A percentile compares a stretch with the other conserved stretches of the same genome.
phyloP scores from a whole-genome alignment of 768 basidiomycete genomes.

The Suillus subaureus region DNA sequence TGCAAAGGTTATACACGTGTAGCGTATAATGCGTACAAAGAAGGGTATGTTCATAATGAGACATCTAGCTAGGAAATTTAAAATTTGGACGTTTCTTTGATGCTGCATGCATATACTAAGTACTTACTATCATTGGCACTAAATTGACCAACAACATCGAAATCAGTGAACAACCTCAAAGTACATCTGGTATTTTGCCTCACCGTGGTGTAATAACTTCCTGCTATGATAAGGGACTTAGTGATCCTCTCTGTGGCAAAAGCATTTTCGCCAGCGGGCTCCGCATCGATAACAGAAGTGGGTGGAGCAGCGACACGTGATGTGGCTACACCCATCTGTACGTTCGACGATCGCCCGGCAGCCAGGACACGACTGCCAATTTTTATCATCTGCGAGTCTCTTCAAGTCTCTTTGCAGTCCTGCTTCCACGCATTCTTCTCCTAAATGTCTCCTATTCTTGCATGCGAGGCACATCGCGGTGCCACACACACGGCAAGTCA shows the following conservation, averaged over 20 bases:
- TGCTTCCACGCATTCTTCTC: slow-evolving; percentile 44
- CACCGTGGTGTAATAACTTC: neutral
- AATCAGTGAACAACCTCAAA: neutral
- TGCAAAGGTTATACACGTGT: neutral
- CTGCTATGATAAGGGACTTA: neutral
- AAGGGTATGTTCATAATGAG: neutral
- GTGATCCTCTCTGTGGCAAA: slow-evolving; percentile 10
- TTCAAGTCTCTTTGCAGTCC: slow-evolving; percentile 42
- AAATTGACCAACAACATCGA: neutral
- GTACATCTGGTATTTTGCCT: neutral
- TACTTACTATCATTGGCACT: neutral
- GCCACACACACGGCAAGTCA: slow-evolving; percentile 45
- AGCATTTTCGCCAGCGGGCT: slow-evolving; percentile 9
- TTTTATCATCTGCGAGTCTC: slow-evolving; percentile 46
- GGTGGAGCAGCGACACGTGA: slow-evolving; percentile 52
- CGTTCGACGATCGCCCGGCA: slow-evolving; percentile 61
- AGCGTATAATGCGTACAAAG: neutral
- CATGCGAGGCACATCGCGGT: slow-evolving; percentile 48
- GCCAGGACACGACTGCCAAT: slow-evolving; percentile 65
- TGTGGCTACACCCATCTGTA: slow-evolving; percentile 55
- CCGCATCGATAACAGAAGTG: slow-evolving; percentile 29
- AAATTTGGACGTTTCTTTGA: neutral
- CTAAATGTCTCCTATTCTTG: slow-evolving; percentile 46
- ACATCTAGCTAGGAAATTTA: neutral
- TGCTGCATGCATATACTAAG: too few species aligned